These are phyloP conservation scores for Pneumocystis jirovecii DNA, from an alignment of 1,139 yeast genomes.

Conservation along the genomic window DNA sequence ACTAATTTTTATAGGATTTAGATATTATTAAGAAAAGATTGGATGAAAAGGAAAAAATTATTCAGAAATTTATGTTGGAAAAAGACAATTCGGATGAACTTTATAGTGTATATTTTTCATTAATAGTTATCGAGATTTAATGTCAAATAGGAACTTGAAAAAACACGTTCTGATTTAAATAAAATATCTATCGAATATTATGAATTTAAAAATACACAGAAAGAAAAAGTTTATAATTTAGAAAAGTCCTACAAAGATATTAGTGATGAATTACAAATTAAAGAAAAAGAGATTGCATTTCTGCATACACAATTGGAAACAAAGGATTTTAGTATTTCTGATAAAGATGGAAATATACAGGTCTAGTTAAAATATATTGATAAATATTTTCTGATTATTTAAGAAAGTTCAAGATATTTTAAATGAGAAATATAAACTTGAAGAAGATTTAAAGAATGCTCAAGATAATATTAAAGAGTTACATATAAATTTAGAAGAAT, in stretches of 20 bases:
- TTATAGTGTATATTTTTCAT: neutral
- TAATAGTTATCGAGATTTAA: neutral
- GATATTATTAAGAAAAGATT: neutral
- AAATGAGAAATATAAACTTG: neutral
- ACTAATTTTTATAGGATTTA: neutral
- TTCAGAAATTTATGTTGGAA: neutral
- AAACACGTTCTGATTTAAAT: neutral
- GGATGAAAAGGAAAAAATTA: neutral
- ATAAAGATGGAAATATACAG: neutral
- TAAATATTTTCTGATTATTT: neutral
- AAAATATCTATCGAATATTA: neutral
- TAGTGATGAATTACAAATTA: neutral
- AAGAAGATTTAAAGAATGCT: slow-evolving; percentile 12
- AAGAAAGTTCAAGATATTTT: neutral
- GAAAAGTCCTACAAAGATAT: neutral
- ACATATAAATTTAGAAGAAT: slow-evolving; percentile 13
- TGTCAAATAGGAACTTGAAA: neutral
- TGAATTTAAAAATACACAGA: neutral
- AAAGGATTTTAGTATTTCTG: neutral
- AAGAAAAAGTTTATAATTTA: neutral
- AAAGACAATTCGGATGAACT: neutral
- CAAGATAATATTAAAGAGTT: slow-evolving; percentile 8
- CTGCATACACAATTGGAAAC: neutral
- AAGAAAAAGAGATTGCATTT: neutral
- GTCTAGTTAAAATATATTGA: neutral